phyloP scores from a whole-genome alignment of 176 grass and related monocot genomes.

The Aegilops bicornis region DNA sequence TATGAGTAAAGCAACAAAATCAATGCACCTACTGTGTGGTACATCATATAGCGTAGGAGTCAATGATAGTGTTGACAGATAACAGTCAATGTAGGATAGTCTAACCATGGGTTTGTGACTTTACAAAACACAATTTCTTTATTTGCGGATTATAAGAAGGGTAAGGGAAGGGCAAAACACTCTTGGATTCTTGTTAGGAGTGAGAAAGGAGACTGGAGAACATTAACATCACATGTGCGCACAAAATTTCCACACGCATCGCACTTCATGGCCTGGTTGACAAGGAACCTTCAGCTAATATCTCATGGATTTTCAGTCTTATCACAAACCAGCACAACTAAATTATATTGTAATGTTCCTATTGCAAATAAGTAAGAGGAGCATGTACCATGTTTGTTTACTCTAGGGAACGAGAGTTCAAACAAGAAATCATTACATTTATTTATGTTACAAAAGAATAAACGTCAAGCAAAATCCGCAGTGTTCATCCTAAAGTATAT shows the following conservation, averaged over 20 bases:
- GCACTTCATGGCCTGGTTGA: not conserved
- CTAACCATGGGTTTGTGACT: not conserved
- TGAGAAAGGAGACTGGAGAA: not conserved
- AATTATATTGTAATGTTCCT: not conserved
- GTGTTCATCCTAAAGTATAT: not conserved
- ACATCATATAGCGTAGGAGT: no score
- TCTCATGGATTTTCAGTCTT: not conserved
- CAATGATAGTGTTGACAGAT: no score
- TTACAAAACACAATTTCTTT: no score
- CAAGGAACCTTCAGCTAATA: not conserved
- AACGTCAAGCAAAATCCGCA: not conserved
- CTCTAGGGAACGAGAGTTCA: not conserved
- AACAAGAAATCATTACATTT: not conserved
- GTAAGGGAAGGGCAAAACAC: not conserved
- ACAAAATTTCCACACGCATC: not conserved
- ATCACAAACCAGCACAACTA: not conserved
- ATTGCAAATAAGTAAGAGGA: not conserved
- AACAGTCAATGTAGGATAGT: not conserved
- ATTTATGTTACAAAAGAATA: not conserved
- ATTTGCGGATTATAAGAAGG: not conserved
- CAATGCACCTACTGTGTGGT: no score
- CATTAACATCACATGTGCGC: no score
- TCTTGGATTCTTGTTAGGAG: not conserved
- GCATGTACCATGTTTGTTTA: not conserved
- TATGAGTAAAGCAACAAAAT: no score